Evolutionary conservation across 495 filamentous ascomycete genomes (phyloP).

Genomic region (Podospora pseudoanserina): DNA sequence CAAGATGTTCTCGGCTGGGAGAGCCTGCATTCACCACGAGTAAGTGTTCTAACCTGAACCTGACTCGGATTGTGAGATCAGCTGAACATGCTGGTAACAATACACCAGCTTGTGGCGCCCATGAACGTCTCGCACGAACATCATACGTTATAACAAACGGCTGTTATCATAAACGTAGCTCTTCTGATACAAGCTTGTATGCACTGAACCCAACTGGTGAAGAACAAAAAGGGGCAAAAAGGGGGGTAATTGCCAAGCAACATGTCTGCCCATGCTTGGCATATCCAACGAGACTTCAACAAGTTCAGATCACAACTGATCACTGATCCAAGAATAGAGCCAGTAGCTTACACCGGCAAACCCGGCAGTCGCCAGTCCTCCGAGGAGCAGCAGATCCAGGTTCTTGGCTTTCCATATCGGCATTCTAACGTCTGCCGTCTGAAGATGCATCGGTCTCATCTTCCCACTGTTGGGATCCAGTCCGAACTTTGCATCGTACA

Average conservation of each 20-base stretch:
- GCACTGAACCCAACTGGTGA: background rate
- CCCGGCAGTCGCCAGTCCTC: background rate
- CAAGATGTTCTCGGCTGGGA: background rate
- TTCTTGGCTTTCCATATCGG: conserved; percentile 35
- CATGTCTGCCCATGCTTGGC: background rate
- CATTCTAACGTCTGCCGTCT: conserved; percentile 43
- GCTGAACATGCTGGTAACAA: background rate
- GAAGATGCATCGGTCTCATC: conserved; percentile 37
- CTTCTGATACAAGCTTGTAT: background rate
- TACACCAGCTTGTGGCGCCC: background rate
- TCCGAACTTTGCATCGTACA: conserved; percentile 36
- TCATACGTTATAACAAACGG: background rate
- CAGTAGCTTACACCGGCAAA: background rate
- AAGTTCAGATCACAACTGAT: background rate
- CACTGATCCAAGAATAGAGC: background rate
- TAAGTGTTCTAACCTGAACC: background rate
- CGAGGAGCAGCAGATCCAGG: conserved; percentile 17
- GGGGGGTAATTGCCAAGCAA: background rate
- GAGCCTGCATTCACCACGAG: background rate
- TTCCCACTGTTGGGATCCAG: conserved; percentile 14
- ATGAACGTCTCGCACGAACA: background rate
- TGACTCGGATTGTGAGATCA: background rate
- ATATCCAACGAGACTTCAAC: background rate
- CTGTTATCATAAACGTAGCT: background rate
- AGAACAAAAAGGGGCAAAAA: background rate